Evolutionary conservation across 1,139 yeast species (phyloP).

Genomic region (Blastobotrys aristatus): DNA sequence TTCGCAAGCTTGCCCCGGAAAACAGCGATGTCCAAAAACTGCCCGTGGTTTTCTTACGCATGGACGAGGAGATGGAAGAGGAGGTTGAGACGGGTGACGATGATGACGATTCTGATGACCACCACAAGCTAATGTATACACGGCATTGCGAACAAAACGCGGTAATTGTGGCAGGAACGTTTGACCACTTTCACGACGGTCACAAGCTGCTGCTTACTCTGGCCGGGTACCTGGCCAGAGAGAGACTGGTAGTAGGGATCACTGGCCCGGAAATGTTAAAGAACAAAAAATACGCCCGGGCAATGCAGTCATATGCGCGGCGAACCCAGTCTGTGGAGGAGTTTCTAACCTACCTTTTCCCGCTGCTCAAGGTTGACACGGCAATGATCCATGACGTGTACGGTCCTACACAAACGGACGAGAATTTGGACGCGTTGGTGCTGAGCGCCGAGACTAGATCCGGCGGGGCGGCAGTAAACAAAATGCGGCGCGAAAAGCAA

Average conservation of each 20-base stretch:
- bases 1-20: conserved; percentile 26
- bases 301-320: conserved; percentile 51
- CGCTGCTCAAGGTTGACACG: conserved; percentile 41
- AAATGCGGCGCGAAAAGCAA: conserved; percentile 52
- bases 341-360: conserved; percentile 48
- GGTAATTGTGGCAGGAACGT: conserved; percentile 78
- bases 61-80: conserved; percentile 15
- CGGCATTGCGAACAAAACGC: conserved; percentile 19
- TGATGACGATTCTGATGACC: conserved; percentile 5
- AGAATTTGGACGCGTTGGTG: conserved; percentile 70
- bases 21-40: conserved; percentile 24
- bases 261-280: conserved; percentile 72
- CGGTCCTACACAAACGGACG: conserved; percentile 87
- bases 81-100: background rate
- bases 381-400: conserved; percentile 76
- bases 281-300: conserved; percentile 69
- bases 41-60: conserved; percentile 29
- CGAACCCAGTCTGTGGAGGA: conserved; percentile 46
- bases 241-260: conserved; percentile 66
- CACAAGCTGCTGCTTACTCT: conserved; percentile 80
- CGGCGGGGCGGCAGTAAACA: conserved; percentile 74
- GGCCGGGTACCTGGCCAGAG: conserved; percentile 56
- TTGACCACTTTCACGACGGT: conserved; percentile 95
- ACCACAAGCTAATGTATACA: conserved; percentile 7
- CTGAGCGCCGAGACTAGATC: conserved; percentile 72